These are phyloP conservation scores for Micractinium conductrix DNA, from an alignment of 139 green algal species.

Conservation along the genomic window DNA sequence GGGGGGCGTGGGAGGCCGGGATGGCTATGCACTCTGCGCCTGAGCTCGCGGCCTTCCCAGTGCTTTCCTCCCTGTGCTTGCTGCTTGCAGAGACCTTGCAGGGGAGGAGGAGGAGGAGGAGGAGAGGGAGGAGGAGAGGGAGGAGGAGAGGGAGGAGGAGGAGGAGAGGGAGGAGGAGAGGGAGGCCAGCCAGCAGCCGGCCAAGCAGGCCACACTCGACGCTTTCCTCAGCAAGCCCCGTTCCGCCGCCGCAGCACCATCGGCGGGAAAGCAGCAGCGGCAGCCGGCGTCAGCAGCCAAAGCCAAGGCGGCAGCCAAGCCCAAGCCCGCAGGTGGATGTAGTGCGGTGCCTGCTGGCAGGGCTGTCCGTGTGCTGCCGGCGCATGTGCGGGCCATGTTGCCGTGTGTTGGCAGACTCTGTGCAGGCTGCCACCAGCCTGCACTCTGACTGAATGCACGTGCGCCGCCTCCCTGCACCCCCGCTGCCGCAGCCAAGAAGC, in stretches of 20 bases:
- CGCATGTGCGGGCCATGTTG: background rate
- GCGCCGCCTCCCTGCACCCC: background rate
- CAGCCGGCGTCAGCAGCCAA: background rate
- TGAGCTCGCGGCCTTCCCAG: background rate
- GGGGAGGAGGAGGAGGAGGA: background rate
- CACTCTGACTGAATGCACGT: background rate
- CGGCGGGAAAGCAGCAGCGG: background rate
- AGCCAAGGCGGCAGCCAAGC: background rate
- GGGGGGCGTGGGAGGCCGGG: too few species aligned
- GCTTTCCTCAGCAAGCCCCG: background rate
- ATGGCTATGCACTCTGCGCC: background rate
- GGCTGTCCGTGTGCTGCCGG: background rate
- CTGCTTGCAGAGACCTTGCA: conserved; percentile 5
- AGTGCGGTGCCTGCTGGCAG: background rate
- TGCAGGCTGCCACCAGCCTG: background rate
- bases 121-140: background rate
- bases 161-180: too few species aligned
- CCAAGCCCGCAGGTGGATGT: background rate
- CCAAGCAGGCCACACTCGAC: conserved; percentile 4
- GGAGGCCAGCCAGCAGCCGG: background rate
- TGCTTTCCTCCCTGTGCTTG: background rate
- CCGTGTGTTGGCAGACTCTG: background rate
- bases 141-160: background rate
- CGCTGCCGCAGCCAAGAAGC: background rate
- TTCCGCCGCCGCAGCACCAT: too few species aligned